These are phyloP conservation scores for Naganishia sp. DNA, from an alignment of 1,284 basidiomycete species.

Conservation along the genomic window DNA sequence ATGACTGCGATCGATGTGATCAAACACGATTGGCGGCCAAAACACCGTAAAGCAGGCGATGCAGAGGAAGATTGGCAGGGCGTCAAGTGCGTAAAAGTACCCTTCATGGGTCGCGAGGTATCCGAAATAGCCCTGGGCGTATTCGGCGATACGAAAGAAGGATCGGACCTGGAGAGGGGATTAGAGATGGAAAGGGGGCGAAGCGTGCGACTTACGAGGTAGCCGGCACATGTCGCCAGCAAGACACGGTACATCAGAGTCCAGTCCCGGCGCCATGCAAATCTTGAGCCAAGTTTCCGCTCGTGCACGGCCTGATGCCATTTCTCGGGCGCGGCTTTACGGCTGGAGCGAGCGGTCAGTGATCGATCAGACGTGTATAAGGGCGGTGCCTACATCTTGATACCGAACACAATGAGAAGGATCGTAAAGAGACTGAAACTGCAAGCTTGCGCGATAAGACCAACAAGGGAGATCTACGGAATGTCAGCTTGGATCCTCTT, in stretches of 20 bases:
- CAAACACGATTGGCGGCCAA: conserved; percentile 31
- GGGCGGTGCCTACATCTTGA: conserved; percentile 54
- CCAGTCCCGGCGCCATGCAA: conserved; percentile 58
- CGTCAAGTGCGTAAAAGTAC: conserved; percentile 32
- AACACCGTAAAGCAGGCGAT: conserved; percentile 27
- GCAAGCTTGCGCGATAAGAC: conserved; percentile 63
- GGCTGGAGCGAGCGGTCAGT: conserved; percentile 3
- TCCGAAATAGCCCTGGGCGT: conserved; percentile 29
- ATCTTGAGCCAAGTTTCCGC: conserved; percentile 53
- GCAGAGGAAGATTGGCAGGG: conserved; percentile 27
- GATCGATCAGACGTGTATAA: background rate
- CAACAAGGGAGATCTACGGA: conserved; percentile 61
- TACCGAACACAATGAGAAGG: conserved; percentile 62
- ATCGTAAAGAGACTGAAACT: conserved; percentile 65
- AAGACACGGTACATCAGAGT: conserved; percentile 61
- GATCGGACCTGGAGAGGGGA: conserved; percentile 14
- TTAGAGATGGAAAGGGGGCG: background rate
- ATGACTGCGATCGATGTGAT: conserved; percentile 5
- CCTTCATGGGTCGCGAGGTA: conserved; percentile 33
- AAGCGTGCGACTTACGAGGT: conserved; percentile 58
- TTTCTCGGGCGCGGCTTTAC: conserved; percentile 30
- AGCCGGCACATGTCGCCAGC: conserved; percentile 63
- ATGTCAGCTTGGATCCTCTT: background rate
- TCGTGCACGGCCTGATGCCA: conserved; percentile 30
- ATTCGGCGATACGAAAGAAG: conserved; percentile 30